These are phyloP conservation scores for Candida namnaoensis DNA, from an alignment of 805 yeast genomes.

Conservation along the genomic window DNA sequence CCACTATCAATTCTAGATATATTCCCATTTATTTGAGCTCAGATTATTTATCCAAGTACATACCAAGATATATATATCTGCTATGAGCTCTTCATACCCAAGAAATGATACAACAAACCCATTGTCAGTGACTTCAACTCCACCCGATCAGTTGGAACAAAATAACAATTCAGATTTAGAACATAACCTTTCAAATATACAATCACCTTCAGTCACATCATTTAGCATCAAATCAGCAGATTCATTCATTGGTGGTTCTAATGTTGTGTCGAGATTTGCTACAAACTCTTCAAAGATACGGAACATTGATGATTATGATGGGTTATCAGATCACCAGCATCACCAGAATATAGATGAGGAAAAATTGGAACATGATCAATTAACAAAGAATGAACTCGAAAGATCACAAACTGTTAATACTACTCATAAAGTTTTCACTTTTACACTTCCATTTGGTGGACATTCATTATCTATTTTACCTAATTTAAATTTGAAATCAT, in stretches of 20 bases:
- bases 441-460: slow-evolving; percentile 30
- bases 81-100: no score
- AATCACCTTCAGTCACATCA: background rate
- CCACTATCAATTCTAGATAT: no score
- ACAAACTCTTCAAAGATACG: no score
- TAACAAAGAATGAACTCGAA: slow-evolving; percentile 11
- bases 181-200: no score
- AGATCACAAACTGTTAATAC: slow-evolving; percentile 9
- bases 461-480: slow-evolving; percentile 14
- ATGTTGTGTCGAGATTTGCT: slow-evolving; percentile 11
- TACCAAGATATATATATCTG: no score
- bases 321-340: background rate
- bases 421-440: slow-evolving; percentile 25
- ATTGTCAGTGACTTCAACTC: no score
- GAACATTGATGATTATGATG: no score
- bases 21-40: no score
- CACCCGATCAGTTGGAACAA: no score
- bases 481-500: slow-evolving; percentile 10
- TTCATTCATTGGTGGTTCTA: slow-evolving; percentile 44
- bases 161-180: no score
- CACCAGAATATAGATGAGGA: background rate
- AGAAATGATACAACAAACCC: no score
- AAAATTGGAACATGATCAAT: slow-evolving; percentile 8
- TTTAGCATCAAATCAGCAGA: slow-evolving; percentile 21
- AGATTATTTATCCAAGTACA: no score